Percentiles rank a stretch among this genome's conserved stretches.
Conservation (phyloP, 176 grass and related monocot species). For the Aegilops longissima region DNA sequence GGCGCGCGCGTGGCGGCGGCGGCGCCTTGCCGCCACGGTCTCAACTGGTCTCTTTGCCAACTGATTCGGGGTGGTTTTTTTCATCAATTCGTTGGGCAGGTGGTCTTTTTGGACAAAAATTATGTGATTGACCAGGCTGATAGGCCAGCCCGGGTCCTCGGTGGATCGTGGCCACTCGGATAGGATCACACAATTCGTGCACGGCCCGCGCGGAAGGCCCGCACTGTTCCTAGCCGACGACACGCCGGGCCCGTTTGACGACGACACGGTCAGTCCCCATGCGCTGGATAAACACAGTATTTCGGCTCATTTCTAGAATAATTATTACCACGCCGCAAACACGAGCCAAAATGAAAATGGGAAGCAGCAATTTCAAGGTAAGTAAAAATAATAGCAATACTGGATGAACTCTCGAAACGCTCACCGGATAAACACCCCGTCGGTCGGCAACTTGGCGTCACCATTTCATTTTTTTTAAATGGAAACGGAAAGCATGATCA, state of each 20-base stretch:
- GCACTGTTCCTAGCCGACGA: neutral
- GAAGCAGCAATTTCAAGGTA: neutral
- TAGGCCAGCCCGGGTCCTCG: too few relatives aligned
- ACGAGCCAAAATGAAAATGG: too few relatives aligned
- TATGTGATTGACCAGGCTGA: too few relatives aligned
- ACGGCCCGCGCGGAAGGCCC: neutral
- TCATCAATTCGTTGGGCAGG: too few relatives aligned
- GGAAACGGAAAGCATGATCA: neutral
- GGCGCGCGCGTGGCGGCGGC: too few relatives aligned
- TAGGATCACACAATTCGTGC: neutral
- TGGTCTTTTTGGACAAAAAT: too few relatives aligned
- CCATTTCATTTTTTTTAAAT: neutral
- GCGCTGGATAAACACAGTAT: neutral
- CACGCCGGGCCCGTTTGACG: neutral
- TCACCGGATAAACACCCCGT: neutral
- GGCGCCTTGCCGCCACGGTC: too few relatives aligned
- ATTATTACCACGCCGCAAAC: neutral
- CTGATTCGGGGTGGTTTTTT: too few relatives aligned
- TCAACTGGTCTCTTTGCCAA: too few relatives aligned
- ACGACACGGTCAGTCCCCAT: neutral
- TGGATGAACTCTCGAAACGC: neutral
- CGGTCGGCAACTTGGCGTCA: neutral
- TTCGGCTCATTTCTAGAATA: neutral
- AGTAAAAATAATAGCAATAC: neutral
- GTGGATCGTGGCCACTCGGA: too few relatives aligned